phyloP scores from a whole-genome alignment of 768 basidiomycete species.

The Boletus reticuloceps region DNA sequence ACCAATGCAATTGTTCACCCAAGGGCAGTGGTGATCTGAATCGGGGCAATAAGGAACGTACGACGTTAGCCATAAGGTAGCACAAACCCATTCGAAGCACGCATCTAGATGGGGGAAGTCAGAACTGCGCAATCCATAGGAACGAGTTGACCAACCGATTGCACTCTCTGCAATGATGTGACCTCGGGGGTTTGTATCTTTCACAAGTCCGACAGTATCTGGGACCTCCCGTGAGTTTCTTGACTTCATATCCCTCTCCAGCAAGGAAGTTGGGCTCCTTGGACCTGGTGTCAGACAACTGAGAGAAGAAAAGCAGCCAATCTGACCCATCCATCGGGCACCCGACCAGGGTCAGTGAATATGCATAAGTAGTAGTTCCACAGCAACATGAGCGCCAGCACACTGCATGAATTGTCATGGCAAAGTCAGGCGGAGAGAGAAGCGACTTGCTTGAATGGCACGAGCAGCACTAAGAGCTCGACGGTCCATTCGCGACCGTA shows the following conservation, averaged over 20 bases:
- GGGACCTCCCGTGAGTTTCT: constrained; percentile 79
- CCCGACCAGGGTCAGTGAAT: constrained; percentile 77
- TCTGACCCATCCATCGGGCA: constrained; percentile 77
- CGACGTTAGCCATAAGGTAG: neutral
- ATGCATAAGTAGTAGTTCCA: constrained; percentile 91
- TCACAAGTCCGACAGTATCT: constrained; percentile 87
- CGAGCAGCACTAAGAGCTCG: constrained; percentile 70
- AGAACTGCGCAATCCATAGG: neutral
- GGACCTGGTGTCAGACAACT: constrained; percentile 4
- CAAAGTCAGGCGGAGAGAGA: constrained; percentile 2
- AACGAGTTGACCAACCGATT: constrained; percentile 52
- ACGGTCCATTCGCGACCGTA: constrained; percentile 74
- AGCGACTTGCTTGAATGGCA: constrained; percentile 85
- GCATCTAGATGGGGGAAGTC: constrained; percentile 46
- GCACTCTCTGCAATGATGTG: constrained; percentile 93
- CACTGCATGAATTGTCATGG: constrained; percentile 38
- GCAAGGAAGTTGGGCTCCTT: constrained; percentile 68
- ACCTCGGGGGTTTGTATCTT: constrained; percentile 80
- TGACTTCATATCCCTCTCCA: constrained; percentile 82
- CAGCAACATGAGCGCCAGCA: constrained; percentile 71
- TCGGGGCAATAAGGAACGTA: constrained; percentile 3
- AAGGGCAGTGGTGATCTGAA: constrained; percentile 87
- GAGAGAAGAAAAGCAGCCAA: neutral
- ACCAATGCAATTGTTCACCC: constrained; percentile 95
- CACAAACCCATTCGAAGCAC: constrained; percentile 84